These are phyloP conservation scores for Diutina pseudorugosa DNA, from an alignment of 1,139 yeast genomes.

Conservation along the genomic window DNA sequence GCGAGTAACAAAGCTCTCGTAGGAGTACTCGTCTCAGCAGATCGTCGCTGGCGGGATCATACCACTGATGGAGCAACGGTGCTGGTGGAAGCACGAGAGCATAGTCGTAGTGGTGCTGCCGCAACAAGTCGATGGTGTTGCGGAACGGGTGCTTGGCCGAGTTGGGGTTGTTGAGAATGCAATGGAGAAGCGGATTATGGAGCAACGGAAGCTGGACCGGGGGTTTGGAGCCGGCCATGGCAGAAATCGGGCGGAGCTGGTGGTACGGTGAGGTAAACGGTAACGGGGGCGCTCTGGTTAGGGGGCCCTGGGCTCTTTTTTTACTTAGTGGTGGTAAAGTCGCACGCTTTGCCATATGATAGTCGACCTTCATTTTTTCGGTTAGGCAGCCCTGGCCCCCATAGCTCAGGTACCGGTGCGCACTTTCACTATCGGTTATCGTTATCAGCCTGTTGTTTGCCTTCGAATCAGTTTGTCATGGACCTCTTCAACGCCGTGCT, in stretches of 20 bases:
- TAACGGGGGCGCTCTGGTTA: background rate
- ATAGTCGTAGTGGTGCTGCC: conserved; percentile 31
- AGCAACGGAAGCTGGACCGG: conserved; percentile 19
- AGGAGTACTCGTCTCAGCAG: conserved; percentile 11
- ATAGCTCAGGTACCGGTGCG: no score
- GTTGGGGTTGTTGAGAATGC: conserved; percentile 55
- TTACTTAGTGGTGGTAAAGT: background rate
- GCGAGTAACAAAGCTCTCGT: conserved; percentile 42
- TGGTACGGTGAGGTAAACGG: background rate
- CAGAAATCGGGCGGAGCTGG: background rate
- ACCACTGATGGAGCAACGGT: conserved; percentile 33
- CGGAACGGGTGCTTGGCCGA: conserved; percentile 39
- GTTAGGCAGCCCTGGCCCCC: no score
- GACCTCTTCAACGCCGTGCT: conserved; percentile 12
- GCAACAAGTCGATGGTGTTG: conserved; percentile 30
- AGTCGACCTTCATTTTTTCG: no score
- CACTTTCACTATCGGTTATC: no score
- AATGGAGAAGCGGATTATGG: conserved; percentile 54
- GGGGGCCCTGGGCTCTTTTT: background rate
- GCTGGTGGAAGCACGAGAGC: conserved; percentile 55
- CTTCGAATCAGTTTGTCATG: background rate
- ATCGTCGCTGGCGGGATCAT: conserved; percentile 26
- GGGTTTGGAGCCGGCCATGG: background rate
- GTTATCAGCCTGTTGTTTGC: no score
- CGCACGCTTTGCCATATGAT: no score